These are phyloP conservation scores for Brassica balearica DNA, from an alignment of 441 rosid species.

Conservation along the genomic window DNA sequence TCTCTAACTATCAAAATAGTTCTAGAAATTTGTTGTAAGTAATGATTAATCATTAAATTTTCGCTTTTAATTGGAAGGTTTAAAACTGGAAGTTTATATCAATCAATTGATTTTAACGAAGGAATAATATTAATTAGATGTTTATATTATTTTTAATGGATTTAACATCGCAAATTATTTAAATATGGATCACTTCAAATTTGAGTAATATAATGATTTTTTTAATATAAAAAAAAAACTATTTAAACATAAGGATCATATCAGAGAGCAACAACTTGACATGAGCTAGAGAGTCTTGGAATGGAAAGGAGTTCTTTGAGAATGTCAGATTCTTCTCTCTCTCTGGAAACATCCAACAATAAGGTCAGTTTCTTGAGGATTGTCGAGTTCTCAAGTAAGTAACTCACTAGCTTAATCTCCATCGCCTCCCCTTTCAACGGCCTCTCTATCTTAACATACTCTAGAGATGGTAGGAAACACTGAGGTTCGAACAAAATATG, in stretches of 20 bases:
- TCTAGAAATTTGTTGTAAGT: too few relatives aligned
- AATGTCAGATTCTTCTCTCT: conserved; percentile 1
- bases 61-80: too few relatives aligned
- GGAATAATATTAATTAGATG: too few relatives aligned
- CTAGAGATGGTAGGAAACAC: background rate
- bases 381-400: conserved; percentile 18
- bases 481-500: background rate
- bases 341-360: background rate
- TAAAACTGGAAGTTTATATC: too few relatives aligned
- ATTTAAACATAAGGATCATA: background rate
- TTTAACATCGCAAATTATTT: too few relatives aligned
- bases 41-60: too few relatives aligned
- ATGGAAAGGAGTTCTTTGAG: conserved; percentile 1
- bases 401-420: conserved; percentile 20
- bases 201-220: too few relatives aligned
- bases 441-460: conserved; percentile 21
- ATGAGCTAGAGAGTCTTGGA: background rate
- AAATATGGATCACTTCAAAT: too few relatives aligned
- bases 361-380: conserved; percentile 15
- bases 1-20: too few relatives aligned
- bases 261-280: conserved; percentile 2
- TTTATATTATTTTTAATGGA: too few relatives aligned
- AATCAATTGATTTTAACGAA: too few relatives aligned
- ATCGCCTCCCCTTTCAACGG: background rate
- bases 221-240: too few relatives aligned